A percentile compares a stretch with the other conserved stretches of the same genome.
phyloP scores from a whole-genome alignment of 2,329 filamentous ascomycete species.

The Botrytis hyacinthi region DNA sequence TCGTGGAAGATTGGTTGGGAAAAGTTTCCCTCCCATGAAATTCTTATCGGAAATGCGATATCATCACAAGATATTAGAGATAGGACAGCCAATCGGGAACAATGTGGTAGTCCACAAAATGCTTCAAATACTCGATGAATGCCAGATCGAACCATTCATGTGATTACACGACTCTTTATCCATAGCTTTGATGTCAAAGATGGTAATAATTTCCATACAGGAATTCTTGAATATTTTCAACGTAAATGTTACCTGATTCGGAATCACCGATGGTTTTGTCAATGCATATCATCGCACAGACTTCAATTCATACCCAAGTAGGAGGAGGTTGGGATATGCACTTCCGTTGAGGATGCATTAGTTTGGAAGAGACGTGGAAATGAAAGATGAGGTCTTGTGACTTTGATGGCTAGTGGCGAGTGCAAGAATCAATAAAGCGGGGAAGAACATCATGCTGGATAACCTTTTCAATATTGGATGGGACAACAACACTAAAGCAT shows the following conservation, averaged over 20 bases:
- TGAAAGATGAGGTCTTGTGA: constrained; percentile 6
- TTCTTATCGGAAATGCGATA: background rate
- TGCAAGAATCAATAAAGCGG: constrained; percentile 5
- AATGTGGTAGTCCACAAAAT: constrained; percentile 10
- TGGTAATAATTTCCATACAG: background rate
- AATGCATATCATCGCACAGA: background rate
- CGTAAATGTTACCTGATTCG: background rate
- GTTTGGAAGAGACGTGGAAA: background rate
- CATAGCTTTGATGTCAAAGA: background rate
- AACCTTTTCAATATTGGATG: background rate
- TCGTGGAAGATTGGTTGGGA: background rate
- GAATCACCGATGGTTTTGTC: background rate
- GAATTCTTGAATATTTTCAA: background rate
- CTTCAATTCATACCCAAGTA: background rate
- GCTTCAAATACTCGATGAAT: background rate
- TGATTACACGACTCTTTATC: constrained; percentile 15
- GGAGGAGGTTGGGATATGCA: background rate
- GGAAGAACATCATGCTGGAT: background rate
- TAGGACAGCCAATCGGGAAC: background rate
- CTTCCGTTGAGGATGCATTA: background rate
- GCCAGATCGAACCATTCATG: constrained; percentile 9
- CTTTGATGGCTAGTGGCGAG: background rate
- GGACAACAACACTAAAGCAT: background rate
- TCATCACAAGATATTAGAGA: constrained; percentile 5
- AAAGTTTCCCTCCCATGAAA: constrained; percentile 5